phyloP scores from a whole-genome alignment of 441 rosid species.

The Jatropha multifida region DNA sequence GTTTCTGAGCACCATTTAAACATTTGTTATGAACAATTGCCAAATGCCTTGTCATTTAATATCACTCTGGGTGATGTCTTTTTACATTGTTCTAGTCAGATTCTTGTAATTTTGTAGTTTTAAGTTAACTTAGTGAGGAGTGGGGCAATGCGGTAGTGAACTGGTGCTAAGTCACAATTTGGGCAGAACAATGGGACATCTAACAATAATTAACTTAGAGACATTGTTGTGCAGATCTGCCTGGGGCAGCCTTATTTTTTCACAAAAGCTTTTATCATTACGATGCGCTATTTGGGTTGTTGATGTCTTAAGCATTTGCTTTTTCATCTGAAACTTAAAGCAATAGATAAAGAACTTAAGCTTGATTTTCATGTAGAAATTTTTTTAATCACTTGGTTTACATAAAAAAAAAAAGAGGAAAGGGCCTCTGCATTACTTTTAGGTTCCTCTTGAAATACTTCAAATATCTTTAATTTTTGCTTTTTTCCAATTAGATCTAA shows the following conservation, averaged over 20 bases:
- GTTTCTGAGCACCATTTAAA: neutral
- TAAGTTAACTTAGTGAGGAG: neutral
- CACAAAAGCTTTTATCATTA: neutral
- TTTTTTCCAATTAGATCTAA: neutral
- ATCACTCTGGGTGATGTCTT: neutral
- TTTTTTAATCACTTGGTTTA: neutral
- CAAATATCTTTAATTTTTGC: neutral
- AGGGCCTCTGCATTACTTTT: neutral
- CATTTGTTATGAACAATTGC: neutral
- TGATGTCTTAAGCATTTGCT: no score
- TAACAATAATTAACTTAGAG: neutral
- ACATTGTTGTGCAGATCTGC: neutral
- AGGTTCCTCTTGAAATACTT: neutral
- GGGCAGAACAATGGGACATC: neutral
- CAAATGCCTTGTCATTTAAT: neutral
- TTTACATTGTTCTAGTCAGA: neutral
- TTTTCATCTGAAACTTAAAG: neutral
- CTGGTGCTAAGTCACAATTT: neutral
- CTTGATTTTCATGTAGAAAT: neutral
- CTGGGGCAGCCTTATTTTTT: neutral
- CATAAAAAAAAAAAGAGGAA: neutral
- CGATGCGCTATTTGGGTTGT: neutral
- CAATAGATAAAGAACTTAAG: neutral
- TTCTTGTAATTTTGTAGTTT: neutral
- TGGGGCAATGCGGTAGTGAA: neutral